Base-by-base conservation (phyloP, 139 green algal genomes). In the Chlorella sp. region DNA sequence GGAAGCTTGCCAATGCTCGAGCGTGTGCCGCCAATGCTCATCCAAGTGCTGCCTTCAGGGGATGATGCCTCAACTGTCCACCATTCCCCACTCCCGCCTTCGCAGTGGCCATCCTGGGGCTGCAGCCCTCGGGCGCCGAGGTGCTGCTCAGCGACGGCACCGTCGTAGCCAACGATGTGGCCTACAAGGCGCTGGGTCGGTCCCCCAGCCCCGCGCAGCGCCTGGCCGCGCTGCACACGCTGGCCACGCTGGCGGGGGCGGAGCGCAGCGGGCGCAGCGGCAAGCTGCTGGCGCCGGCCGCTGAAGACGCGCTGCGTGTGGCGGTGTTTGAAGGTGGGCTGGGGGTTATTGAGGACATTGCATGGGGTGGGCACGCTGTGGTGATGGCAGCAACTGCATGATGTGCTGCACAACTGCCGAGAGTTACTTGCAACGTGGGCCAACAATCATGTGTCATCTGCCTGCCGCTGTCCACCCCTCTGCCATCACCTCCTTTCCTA, bases 241-340 rank as follows among this genome's bases (percentile, higher is more conserved):
- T 85, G 80, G 80, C 80, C 9, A 26, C 80, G 51, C n/a, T 85
- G 67, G 67, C 67, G 65, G 80, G 80, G 20, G 65, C 80, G 21
- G 80, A 85, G 80, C 68, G 80, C 47, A 34, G n/a, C 16, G 68
- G 44, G 67, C 80, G 80, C 12, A 60, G 51, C 68, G 28, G 80
- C 67, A 56, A 70, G 34, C 68, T 85, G 80, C 69, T 78, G 44
- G 2, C 28, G 11, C 39, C 56, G 26, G 51, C 23, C 23, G 80
- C 65, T 0, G 80, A 85, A 25, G 80, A 34, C 4, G 68, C 51
- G 80, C 34, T 85, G 51, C 80, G 80, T 21, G 65, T 70, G 65
- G 80, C 80, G 16, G 67, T 85, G 51, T 85, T 79, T 85, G 80
- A 85, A 80, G 80, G 80, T 70, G 55, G 6, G 80, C 1, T 12